phyloP scores from a whole-genome alignment of 495 filamentous ascomycete species.

The Tuber borchii region DNA sequence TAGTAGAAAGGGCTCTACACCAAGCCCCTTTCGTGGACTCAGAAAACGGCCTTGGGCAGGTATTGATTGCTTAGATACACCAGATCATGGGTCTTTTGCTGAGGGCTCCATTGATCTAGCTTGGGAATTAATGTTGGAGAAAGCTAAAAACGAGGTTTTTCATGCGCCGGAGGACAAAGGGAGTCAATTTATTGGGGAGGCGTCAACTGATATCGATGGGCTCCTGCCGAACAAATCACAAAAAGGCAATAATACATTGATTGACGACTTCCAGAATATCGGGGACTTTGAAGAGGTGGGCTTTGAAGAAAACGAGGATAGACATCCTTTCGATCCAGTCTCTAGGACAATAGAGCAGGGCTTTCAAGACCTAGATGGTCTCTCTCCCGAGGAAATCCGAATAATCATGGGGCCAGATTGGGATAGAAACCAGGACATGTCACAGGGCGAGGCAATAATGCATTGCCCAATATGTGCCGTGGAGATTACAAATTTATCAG shows the following conservation, averaged over 20 bases:
- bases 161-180: conserved; percentile 7
- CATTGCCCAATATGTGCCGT: conserved; percentile 33
- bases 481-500: conserved; percentile 26
- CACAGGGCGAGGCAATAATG: not conserved
- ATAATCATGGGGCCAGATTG: conserved; percentile 13
- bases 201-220: not conserved
- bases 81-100: conserved; percentile 9
- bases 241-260: not conserved
- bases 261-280: conserved; percentile 57
- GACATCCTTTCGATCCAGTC: conserved; percentile 30
- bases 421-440: not conserved
- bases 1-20: conserved; percentile 20
- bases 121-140: conserved; percentile 13
- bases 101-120: conserved; percentile 13
- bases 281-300: conserved; percentile 48
- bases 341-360: conserved; percentile 33
- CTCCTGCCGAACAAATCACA: not conserved
- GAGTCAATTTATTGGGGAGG: not conserved
- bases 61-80: conserved; percentile 8
- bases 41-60: not conserved
- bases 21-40: conserved; percentile 27
- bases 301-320: conserved; percentile 33
- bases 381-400: conserved; percentile 10
- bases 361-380: conserved; percentile 24
- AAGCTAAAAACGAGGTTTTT: not conserved